Percentiles rank a stretch among this genome's conserved stretches.
phyloP scores from a whole-genome alignment of 176 grass and related monocot genomes.

The Chloris gayana region DNA sequence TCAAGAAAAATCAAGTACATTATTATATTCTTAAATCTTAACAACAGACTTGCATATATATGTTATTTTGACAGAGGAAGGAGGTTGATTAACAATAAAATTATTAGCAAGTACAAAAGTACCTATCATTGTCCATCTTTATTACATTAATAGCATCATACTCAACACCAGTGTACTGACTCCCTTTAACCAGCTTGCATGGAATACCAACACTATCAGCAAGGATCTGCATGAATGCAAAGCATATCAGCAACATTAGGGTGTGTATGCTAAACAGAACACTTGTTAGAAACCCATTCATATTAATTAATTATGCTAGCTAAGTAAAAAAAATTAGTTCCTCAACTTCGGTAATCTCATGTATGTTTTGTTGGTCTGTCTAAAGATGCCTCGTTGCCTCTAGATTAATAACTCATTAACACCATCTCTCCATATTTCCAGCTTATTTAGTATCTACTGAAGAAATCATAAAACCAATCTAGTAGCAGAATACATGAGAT shows the following conservation, averaged over 20 bases:
- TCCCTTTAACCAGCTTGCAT: constrained; percentile 94
- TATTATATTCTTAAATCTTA: neutral
- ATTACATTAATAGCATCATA: constrained; percentile 93
- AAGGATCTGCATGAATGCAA: constrained; percentile 71
- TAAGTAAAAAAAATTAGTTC: constrained; percentile 2
- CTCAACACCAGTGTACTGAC: constrained; percentile 90
- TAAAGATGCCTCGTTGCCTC: constrained; percentile 1
- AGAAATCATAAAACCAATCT: constrained; percentile 22
- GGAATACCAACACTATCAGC: constrained; percentile 93
- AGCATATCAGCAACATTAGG: constrained; percentile 21
- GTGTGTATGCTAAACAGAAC: constrained; percentile 29
- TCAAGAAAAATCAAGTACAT: neutral
- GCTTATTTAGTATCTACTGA: neutral
- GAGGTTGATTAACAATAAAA: constrained; percentile 20
- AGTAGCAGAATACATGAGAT: constrained; percentile 25
- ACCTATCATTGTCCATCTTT: constrained; percentile 84
- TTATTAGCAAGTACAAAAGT: constrained; percentile 29
- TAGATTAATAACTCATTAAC: constrained; percentile 20
- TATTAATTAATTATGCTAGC: constrained; percentile 21
- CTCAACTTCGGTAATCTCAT: constrained; percentile 22
- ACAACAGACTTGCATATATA: constrained; percentile 24
- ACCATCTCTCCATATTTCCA: constrained; percentile 15
- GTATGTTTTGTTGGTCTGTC: constrained; percentile 9
- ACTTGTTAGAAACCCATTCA: neutral
- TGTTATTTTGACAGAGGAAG: constrained; percentile 29